phyloP scores from a whole-genome alignment of 1,284 basidiomycete species.

The Apiotrichum siamense region DNA sequence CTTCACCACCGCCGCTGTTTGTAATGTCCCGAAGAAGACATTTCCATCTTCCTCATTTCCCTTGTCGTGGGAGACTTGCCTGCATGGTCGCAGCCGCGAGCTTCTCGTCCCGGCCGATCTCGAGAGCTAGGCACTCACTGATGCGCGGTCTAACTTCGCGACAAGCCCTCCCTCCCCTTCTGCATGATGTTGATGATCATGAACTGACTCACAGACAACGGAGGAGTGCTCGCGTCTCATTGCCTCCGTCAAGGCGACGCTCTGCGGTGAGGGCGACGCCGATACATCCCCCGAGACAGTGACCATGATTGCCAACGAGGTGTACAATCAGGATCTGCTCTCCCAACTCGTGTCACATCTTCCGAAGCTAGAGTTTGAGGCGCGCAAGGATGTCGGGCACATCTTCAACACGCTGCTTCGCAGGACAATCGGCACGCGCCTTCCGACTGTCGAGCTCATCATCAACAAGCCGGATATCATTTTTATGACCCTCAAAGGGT shows the following conservation, averaged over 20 bases:
- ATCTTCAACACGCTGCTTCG: slow-evolving; percentile 95
- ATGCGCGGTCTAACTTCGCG: too few species aligned
- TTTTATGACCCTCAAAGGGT: slow-evolving; percentile 75
- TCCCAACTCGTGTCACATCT: slow-evolving; percentile 75
- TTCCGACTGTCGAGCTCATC: slow-evolving; percentile 93
- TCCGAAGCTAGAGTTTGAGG: slow-evolving; percentile 86
- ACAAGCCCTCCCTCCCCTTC: neutral
- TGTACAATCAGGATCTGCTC: slow-evolving; percentile 84
- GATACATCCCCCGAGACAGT: slow-evolving; percentile 66
- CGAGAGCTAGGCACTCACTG: too few species aligned
- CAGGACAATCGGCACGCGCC: slow-evolving; percentile 85
- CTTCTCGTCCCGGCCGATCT: too few species aligned
- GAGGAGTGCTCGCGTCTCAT: slow-evolving; percentile 36
- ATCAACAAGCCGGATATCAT: slow-evolving; percentile 77
- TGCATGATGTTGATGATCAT: neutral
- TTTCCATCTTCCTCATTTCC: too few species aligned
- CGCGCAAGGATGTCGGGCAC: slow-evolving; percentile 85
- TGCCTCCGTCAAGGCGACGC: slow-evolving; percentile 25
- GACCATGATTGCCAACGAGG: slow-evolving; percentile 91
- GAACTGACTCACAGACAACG: slow-evolving; percentile 3
- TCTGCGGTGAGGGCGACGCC: slow-evolving; percentile 34
- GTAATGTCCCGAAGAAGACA: too few species aligned
- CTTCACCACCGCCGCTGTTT: too few species aligned
- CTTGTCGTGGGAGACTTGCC: too few species aligned
- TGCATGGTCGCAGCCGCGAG: too few species aligned